Conservation (phyloP, 768 basidiomycete species). For the Hygrophoropsis aurantiaca region DNA sequence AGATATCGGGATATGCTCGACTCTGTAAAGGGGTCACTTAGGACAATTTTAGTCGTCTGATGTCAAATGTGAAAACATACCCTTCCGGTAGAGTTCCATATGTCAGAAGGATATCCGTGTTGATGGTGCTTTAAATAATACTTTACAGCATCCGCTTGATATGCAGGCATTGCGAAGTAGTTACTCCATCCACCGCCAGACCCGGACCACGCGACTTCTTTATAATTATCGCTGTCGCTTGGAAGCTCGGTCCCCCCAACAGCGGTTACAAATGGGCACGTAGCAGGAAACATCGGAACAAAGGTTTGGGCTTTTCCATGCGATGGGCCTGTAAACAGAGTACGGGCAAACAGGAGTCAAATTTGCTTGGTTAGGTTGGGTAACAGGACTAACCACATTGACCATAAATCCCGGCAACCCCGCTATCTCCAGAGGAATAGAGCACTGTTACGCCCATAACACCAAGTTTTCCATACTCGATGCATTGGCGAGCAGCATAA, state of each 20-base stretch:
- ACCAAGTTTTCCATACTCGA: constrained; percentile 49
- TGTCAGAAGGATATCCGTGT: neutral
- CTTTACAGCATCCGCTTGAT: constrained; percentile 9
- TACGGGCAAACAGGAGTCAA: too few species aligned
- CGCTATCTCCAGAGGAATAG: constrained; percentile 40
- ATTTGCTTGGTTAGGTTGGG: too few species aligned
- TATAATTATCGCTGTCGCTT: constrained; percentile 18
- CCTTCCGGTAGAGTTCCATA: neutral
- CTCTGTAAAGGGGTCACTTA: too few species aligned
- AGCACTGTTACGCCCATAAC: constrained; percentile 48
- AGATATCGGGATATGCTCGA: constrained; percentile 61
- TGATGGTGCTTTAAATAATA: constrained; percentile 5
- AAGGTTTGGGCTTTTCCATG: constrained; percentile 56
- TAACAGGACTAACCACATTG: constrained; percentile 40
- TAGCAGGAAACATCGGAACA: constrained; percentile 49
- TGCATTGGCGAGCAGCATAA: constrained; percentile 44
- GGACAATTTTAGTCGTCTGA: too few species aligned
- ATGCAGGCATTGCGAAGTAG: constrained; percentile 10
- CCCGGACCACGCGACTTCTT: constrained; percentile 19
- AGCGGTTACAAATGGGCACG: constrained; percentile 64
- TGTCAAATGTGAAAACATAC: too few species aligned
- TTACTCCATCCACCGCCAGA: constrained; percentile 12
- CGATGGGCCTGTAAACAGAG: too few species aligned
- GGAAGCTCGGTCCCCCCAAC: constrained; percentile 59
- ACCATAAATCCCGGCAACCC: constrained; percentile 41